Evolutionary conservation across 192 early-diverging fungal genomes (phyloP).

Genomic region (Coemansia sp.): DNA sequence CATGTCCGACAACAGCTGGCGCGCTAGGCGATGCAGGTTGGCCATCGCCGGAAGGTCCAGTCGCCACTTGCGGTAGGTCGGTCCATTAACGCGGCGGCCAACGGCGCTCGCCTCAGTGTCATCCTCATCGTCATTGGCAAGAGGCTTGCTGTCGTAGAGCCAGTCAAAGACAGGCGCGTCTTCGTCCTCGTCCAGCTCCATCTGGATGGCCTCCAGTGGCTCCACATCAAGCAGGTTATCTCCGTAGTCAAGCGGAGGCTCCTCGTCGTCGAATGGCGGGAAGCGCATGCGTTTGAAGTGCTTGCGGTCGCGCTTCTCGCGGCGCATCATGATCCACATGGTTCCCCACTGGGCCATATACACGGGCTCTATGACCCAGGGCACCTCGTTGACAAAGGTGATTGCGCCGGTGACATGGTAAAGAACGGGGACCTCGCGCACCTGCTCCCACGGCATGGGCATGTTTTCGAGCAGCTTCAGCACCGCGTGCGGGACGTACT

Average conservation of each 20-base stretch:
- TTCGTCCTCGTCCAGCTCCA: constrained; percentile 96
- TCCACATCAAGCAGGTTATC: constrained; percentile 99
- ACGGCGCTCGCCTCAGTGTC: constrained; percentile 44
- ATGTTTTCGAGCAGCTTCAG: constrained; percentile 98
- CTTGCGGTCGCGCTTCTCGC: constrained; percentile 95
- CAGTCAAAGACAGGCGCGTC: constrained; percentile 89
- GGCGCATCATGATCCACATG: constrained; percentile 99
- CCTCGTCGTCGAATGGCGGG: constrained; percentile 98
- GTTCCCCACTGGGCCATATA: constrained; percentile 99
- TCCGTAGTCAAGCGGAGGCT: constrained; percentile 97
- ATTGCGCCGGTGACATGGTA: constrained; percentile 99
- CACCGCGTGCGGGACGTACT: constrained; percentile 98
- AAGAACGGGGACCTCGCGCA: constrained; percentile 91
- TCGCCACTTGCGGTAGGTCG: constrained; percentile 86
- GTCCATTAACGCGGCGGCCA: constrained; percentile 71
- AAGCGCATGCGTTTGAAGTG: constrained; percentile 99
- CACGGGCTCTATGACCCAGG: constrained; percentile 94
- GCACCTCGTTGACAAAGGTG: constrained; percentile 97
- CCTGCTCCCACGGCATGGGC: constrained; percentile 99
- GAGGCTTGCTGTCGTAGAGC: constrained; percentile 97
- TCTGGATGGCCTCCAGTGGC: constrained; percentile 97
- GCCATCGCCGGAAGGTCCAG: constrained; percentile 93
- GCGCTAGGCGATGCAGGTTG: constrained; percentile 87
- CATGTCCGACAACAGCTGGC: constrained; percentile 91
- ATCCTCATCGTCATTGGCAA: constrained; percentile 57